Conservation (phyloP, 495 filamentous ascomycete genomes). For the Aspergillus baeticus region DNA sequence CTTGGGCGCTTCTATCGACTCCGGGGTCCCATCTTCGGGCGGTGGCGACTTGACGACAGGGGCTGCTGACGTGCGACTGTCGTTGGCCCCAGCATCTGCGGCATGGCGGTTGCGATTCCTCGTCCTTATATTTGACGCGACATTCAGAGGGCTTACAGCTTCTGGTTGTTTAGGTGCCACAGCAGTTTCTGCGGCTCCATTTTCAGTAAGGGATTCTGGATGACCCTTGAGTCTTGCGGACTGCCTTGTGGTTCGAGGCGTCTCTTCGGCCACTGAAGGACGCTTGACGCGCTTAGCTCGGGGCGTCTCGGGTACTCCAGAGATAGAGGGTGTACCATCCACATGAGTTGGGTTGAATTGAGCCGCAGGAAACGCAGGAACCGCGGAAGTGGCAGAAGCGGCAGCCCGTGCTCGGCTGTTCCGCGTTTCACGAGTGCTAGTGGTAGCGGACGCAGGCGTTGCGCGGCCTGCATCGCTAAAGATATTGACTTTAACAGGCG, state of each 20-base stretch:
- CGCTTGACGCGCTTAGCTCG: conserved; percentile 28
- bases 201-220: conserved; percentile 18
- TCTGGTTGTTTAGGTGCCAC: conserved; percentile 14
- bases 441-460: conserved; percentile 2
- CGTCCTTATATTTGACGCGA: conserved; percentile 16
- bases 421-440: conserved; percentile 25
- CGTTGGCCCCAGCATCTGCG: conserved; percentile 7
- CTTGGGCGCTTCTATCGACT: neutral
- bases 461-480: conserved; percentile 4
- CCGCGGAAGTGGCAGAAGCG: conserved; percentile 14
- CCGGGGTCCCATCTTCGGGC: conserved; percentile 6
- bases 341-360: conserved; percentile 11
- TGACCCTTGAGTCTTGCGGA: conserved; percentile 34
- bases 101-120: conserved; percentile 18
- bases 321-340: conserved; percentile 20
- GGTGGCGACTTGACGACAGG: conserved; percentile 11
- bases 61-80: neutral
- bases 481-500: conserved; percentile 11
- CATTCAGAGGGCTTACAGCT: conserved; percentile 13
- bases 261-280: conserved; percentile 20
- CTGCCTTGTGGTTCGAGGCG: conserved; percentile 33
- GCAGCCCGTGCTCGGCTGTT: conserved; percentile 24
- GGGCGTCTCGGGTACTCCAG: conserved; percentile 36
- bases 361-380: conserved; percentile 14
- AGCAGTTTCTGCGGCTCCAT: conserved; percentile 21